Conservation (phyloP, 2,329 filamentous ascomycete genomes). For the Ascochyta viciae-villosae region DNA sequence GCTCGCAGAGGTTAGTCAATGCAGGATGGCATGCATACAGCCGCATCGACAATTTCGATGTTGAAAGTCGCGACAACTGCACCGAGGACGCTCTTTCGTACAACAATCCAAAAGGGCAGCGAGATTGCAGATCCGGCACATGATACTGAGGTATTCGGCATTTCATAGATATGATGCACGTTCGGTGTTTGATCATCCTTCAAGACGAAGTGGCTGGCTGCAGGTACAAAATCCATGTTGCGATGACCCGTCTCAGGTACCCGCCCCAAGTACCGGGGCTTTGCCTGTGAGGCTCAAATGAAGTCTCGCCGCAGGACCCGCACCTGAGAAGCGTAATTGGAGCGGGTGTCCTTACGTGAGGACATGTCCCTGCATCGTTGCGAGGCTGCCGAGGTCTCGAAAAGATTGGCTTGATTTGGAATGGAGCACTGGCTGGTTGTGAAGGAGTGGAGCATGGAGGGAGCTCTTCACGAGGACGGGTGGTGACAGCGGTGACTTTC, state of each 20-base stretch:
- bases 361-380: neutral
- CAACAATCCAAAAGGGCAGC: neutral
- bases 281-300: constrained; percentile 1
- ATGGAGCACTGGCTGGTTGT: neutral
- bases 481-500: neutral
- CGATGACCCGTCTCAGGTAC: neutral
- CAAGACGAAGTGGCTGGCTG: neutral
- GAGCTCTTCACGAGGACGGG: neutral
- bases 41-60: neutral
- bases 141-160: neutral
- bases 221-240: neutral
- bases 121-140: neutral
- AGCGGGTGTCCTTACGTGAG: neutral
- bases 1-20: neutral
- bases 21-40: constrained; percentile 1
- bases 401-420: neutral
- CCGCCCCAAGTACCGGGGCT: neutral
- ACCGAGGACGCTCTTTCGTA: neutral
- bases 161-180: neutral
- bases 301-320: neutral
- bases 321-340: neutral
- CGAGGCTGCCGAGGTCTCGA: neutral
- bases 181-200: neutral
- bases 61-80: neutral
- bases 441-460: neutral